phyloP scores from a whole-genome alignment of 2,329 filamentous ascomycete species.

The Cryoendolithus antarcticus region DNA sequence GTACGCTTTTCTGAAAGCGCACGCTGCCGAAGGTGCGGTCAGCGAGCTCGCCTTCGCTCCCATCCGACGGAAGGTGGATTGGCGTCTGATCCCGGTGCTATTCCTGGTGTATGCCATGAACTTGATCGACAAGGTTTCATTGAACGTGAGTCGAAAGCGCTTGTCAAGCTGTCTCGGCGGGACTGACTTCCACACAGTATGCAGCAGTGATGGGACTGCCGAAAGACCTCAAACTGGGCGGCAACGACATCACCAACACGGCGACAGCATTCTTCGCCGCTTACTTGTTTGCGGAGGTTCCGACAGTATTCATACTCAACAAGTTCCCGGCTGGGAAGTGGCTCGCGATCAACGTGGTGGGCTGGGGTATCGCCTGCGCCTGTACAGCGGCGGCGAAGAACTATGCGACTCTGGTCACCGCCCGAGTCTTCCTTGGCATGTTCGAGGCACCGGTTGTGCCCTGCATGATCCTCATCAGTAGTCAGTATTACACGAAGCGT shows the following conservation, averaged over 20 bases:
- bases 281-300: slow-evolving; percentile 46
- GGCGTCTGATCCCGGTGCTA: slow-evolving; percentile 48
- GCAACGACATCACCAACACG: slow-evolving; percentile 51
- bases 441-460: slow-evolving; percentile 59
- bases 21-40: no score
- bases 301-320: slow-evolving; percentile 46
- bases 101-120: slow-evolving; percentile 49
- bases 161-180: neutral
- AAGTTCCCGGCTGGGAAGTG: slow-evolving; percentile 48
- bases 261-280: slow-evolving; percentile 53
- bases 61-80: slow-evolving; percentile 45
- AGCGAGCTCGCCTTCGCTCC: no score
- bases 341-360: slow-evolving; percentile 46
- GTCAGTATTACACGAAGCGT: slow-evolving; percentile 57
- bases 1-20: no score
- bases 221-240: slow-evolving; percentile 41
- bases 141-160: slow-evolving; percentile 38
- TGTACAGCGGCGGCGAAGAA: slow-evolving; percentile 47
- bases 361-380: slow-evolving; percentile 49
- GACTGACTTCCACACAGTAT: slow-evolving; percentile 33
- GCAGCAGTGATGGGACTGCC: slow-evolving; percentile 54
- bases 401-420: slow-evolving; percentile 45
- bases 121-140: slow-evolving; percentile 51
- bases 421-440: slow-evolving; percentile 53
- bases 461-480: slow-evolving; percentile 50